phyloP scores from a whole-genome alignment of 1,139 yeast species.

The Zygosaccharomyces sapae region DNA sequence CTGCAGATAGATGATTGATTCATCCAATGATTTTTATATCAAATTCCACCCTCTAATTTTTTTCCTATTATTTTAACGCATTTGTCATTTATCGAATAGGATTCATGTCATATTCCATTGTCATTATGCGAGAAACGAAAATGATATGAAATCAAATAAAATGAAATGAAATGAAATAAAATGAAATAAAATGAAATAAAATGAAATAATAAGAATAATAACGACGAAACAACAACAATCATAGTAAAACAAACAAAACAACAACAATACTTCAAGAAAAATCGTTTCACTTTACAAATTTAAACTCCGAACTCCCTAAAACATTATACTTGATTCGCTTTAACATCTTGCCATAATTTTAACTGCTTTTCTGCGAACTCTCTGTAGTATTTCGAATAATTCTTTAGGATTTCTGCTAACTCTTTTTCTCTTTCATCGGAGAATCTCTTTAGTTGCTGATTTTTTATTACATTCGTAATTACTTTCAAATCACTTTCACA shows the following conservation, averaged over 20 bases:
- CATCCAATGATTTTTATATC: too few species aligned
- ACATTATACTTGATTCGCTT: slow-evolving; percentile 15
- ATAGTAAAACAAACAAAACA: neutral
- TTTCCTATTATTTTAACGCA: neutral
- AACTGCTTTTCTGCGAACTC: slow-evolving; percentile 36
- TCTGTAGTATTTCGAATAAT: slow-evolving; percentile 31
- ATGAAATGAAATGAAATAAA: neutral
- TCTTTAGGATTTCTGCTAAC: slow-evolving; percentile 25
- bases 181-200: neutral
- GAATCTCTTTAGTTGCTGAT: slow-evolving; percentile 29
- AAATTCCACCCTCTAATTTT: too few species aligned
- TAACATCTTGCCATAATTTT: slow-evolving; percentile 38
- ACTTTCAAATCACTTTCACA: slow-evolving; percentile 35
- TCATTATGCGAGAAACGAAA: neutral
- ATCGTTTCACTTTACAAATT: neutral
- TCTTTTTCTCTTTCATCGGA: slow-evolving; percentile 32
- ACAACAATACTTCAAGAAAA: neutral
- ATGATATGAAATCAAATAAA: neutral
- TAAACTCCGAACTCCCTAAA: neutral
- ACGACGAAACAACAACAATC: neutral
- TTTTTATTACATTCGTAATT: slow-evolving; percentile 33
- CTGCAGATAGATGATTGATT: neutral
- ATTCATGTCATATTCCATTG: neutral
- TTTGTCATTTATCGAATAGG: neutral
- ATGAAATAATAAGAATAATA: slow-evolving; percentile 1